Percentiles rank a stretch among this genome's conserved stretches.
phyloP scores from a whole-genome alignment of 129 eudicot species.

The Chrysanthemum makinoi region DNA sequence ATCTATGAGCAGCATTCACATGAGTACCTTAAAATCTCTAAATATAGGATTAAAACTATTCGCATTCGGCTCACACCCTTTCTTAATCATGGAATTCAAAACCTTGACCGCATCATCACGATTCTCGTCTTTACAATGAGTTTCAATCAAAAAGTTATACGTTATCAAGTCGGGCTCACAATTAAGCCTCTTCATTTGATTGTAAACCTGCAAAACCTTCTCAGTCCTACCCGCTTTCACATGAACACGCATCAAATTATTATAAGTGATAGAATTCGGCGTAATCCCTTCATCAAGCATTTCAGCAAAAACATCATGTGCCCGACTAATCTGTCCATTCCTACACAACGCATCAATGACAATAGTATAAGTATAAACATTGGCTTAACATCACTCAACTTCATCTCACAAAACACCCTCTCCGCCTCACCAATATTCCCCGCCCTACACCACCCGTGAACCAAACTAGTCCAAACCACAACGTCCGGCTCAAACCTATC shows the following conservation, averaged over 20 bases:
- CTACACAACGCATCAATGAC: conserved; percentile 88
- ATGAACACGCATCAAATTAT: conserved; percentile 79
- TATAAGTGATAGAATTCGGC: conserved; percentile 73
- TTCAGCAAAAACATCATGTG: conserved; percentile 87
- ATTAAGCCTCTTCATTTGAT: conserved; percentile 88
- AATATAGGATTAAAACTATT: conserved; percentile 73
- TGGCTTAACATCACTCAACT: conserved; percentile 61
- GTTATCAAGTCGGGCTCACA: conserved; percentile 73
- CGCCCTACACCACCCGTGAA: too few species aligned
- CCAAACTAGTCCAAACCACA: too few species aligned
- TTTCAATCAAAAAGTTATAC: conserved; percentile 64
- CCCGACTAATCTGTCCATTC: conserved; percentile 70
- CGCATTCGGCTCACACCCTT: conserved; percentile 63
- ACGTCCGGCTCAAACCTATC: too few species aligned
- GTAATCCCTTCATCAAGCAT: conserved; percentile 70
- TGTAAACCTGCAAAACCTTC: conserved; percentile 78
- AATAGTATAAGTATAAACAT: conserved; percentile 73
- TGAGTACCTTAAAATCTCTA: conserved; percentile 46
- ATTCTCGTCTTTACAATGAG: conserved; percentile 73
- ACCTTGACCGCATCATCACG: conserved; percentile 83
- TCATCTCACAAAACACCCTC: conserved; percentile 44
- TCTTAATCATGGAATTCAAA: conserved; percentile 60
- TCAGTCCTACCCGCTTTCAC: conserved; percentile 79
- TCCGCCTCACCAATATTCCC: too few species aligned
- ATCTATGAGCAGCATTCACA: conserved; percentile 73